These are phyloP conservation scores for Claviceps arundinis DNA, from an alignment of 2,329 filamentous ascomycete genomes.

Conservation along the genomic window DNA sequence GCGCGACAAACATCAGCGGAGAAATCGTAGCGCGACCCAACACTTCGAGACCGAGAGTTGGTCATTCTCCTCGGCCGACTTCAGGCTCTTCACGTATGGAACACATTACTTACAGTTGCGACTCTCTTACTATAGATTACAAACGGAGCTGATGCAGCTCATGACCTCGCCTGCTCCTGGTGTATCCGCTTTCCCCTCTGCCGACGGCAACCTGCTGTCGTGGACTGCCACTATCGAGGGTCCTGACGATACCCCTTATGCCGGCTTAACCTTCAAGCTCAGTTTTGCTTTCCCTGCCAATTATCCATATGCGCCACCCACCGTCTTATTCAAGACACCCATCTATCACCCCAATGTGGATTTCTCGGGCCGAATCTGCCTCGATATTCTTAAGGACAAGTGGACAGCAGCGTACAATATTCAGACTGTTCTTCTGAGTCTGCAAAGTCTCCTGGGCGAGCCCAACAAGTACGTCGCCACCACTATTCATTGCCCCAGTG, in stretches of 20 bases:
- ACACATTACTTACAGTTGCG: not conserved
- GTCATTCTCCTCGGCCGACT: not conserved
- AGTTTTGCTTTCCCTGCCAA: slow-evolving; percentile 80
- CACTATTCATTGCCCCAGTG: not conserved
- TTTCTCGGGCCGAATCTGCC: slow-evolving; percentile 89
- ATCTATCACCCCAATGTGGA: slow-evolving; percentile 99
- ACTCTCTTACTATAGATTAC: slow-evolving; percentile 47
- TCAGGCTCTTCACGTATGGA: not conserved
- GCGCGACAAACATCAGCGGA: not conserved
- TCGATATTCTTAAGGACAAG: slow-evolving; percentile 98
- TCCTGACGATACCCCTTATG: slow-evolving; percentile 83
- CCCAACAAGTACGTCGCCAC: slow-evolving; percentile 75
- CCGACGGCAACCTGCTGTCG: slow-evolving; percentile 75
- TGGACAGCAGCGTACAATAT: slow-evolving; percentile 98
- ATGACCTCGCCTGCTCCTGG: slow-evolving; percentile 93
- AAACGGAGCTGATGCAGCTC: slow-evolving; percentile 95
- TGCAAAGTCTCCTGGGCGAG: slow-evolving; percentile 91
- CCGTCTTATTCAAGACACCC: slow-evolving; percentile 92
- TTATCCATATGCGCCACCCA: slow-evolving; percentile 85
- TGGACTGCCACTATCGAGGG: slow-evolving; percentile 94
- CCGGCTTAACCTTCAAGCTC: slow-evolving; percentile 79
- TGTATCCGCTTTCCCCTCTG: slow-evolving; percentile 86
- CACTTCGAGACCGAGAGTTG: not conserved
- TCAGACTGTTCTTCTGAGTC: slow-evolving; percentile 78
- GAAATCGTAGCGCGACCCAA: not conserved